Percentiles rank a stretch among this genome's conserved stretches.
These are phyloP conservation scores for Vitellaria paradoxa DNA, from an alignment of 179 eudicot species.

Conservation along the genomic window DNA sequence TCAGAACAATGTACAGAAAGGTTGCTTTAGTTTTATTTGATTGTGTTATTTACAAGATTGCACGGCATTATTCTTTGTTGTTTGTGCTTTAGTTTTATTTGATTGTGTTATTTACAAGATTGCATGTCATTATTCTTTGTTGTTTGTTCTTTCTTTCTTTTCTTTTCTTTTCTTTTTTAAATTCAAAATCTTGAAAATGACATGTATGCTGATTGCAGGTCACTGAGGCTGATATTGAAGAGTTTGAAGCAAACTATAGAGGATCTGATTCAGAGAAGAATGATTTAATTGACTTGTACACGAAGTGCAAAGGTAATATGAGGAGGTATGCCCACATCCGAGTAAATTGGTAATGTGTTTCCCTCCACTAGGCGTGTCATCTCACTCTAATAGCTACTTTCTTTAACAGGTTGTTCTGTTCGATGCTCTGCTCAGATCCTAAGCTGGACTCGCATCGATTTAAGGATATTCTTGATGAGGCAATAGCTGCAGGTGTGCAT, in stretches of 20 bases:
- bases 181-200: too few species aligned
- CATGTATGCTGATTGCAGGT: conserved; percentile 40
- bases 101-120: background rate
- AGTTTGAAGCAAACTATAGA: conserved; percentile 93
- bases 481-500: conserved; percentile 71
- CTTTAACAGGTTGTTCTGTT: conserved; percentile 71
- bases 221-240: conserved; percentile 89
- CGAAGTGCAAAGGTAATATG: conserved; percentile 83
- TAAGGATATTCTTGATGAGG: conserved; percentile 91
- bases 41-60: background rate
- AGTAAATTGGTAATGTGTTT: background rate
- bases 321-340: conserved; percentile 42
- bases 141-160: background rate
- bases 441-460: conserved; percentile 89
- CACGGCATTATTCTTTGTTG: background rate
- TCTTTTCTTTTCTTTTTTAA: background rate
- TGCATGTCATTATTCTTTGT: background rate
- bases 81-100: background rate
- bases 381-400: conserved; percentile 11
- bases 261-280: conserved; percentile 92
- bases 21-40: conserved; percentile 24
- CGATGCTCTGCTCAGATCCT: conserved; percentile 90
- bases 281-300: conserved; percentile 73
- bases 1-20: conserved; percentile 80
- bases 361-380: background rate